phyloP scores from a whole-genome alignment of 768 basidiomycete genomes.

The Auricularia cornea region DNA sequence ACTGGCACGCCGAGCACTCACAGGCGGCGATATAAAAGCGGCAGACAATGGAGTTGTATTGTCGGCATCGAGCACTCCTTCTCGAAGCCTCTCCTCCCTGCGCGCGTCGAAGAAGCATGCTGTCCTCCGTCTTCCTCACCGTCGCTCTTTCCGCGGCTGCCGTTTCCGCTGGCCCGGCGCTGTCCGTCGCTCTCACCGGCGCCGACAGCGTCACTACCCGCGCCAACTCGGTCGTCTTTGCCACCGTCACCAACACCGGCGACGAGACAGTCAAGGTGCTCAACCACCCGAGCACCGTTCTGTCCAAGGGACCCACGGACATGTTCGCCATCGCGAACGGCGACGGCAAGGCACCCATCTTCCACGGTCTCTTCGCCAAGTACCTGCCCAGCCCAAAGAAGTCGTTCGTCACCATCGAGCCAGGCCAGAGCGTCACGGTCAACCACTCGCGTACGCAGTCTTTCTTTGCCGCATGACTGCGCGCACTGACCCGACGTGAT shows the following conservation, averaged over 20 bases:
- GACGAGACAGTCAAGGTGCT: slow-evolving; percentile 39
- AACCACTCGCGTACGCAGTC: slow-evolving; percentile 4
- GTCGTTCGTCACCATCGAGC: slow-evolving; percentile 25
- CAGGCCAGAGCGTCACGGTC: slow-evolving; percentile 11
- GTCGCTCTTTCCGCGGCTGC: slow-evolving; percentile 24
- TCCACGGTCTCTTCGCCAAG: slow-evolving; percentile 31
- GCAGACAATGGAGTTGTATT: no score
- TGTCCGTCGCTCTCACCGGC: slow-evolving; percentile 30
- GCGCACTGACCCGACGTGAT: not conserved
- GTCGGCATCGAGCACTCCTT: no score
- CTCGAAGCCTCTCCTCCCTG: no score
- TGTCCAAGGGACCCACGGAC: slow-evolving; percentile 34
- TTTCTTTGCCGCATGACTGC: not conserved
- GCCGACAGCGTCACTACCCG: not conserved
- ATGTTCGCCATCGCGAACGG: slow-evolving; percentile 33
- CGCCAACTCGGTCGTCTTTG: slow-evolving; percentile 15
- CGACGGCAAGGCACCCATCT: slow-evolving; percentile 28
- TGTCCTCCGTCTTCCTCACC: slow-evolving; percentile 19
- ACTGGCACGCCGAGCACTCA: no score
- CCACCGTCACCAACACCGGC: slow-evolving; percentile 42
- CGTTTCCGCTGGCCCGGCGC: slow-evolving; percentile 28
- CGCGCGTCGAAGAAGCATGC: no score
- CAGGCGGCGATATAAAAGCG: no score
- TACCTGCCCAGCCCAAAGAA: slow-evolving; percentile 33
- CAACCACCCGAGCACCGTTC: slow-evolving; percentile 35